phyloP scores from a whole-genome alignment of 257 asterid species.

The Henckelia pumila region DNA sequence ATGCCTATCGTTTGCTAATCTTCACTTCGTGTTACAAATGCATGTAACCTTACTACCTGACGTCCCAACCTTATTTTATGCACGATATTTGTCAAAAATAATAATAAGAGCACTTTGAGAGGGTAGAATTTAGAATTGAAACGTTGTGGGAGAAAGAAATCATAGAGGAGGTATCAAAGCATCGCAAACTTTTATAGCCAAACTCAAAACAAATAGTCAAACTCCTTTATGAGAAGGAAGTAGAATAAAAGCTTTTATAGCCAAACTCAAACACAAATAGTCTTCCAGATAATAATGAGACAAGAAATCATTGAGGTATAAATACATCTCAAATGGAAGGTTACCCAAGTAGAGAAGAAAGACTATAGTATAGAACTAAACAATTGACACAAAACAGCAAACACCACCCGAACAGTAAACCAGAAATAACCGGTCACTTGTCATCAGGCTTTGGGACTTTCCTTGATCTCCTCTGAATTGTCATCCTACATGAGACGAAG shows the following conservation, averaged over 20 bases:
- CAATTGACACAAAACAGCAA: background rate
- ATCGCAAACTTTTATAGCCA: too few species aligned
- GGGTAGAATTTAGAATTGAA: background rate
- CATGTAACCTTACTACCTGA: too few species aligned
- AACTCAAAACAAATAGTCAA: too few species aligned
- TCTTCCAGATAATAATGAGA: background rate
- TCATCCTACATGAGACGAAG: background rate
- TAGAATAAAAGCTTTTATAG: too few species aligned
- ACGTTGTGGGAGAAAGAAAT: background rate
- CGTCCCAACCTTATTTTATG: too few species aligned
- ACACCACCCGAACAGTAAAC: background rate
- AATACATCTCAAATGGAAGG: background rate
- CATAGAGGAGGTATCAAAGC: too few species aligned
- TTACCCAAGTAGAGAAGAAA: background rate
- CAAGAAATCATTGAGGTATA: background rate
- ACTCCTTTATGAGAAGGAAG: too few species aligned
- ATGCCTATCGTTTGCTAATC: too few species aligned
- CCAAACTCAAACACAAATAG: background rate
- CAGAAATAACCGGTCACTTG: background rate
- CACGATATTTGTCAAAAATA: too few species aligned
- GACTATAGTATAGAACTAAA: background rate
- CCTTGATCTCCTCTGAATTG: background rate
- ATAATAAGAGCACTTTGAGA: background rate
- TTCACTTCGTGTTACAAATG: too few species aligned
- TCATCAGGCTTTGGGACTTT: slow-evolving; percentile 3